Evolutionary conservation across 2,329 filamentous ascomycete species (phyloP).

Genomic region (Pseudocercospora eumusae): DNA sequence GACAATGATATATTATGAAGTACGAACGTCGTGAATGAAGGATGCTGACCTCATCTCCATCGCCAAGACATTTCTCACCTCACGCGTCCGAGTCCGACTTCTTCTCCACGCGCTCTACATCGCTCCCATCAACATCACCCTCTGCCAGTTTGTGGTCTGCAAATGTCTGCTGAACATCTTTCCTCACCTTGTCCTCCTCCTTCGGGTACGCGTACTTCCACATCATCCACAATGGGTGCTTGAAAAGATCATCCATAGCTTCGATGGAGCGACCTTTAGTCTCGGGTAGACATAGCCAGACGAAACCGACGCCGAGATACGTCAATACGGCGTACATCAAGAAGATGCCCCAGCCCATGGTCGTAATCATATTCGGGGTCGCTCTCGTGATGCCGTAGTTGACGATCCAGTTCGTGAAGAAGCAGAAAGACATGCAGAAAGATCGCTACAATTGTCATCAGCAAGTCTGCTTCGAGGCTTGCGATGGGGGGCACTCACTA

Average conservation of each 20-base stretch:
- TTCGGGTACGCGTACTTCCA: not conserved
- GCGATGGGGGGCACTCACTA: not conserved
- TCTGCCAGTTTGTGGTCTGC: not conserved
- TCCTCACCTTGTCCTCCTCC: conserved; percentile 3
- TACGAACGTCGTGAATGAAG: not conserved
- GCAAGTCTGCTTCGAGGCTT: not conserved
- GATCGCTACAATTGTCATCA: not conserved
- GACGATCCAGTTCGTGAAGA: not conserved
- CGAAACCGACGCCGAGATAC: not conserved
- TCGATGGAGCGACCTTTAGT: conserved; percentile 1
- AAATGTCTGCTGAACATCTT: not conserved
- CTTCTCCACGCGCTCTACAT: not conserved
- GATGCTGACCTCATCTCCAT: no score
- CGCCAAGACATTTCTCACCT: not conserved
- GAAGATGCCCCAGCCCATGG: not conserved
- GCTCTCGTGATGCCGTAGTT: not conserved
- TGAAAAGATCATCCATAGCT: not conserved
- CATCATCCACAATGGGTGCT: conserved; percentile 1
- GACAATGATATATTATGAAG: not conserved
- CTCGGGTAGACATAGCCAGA: not conserved
- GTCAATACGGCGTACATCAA: not conserved
- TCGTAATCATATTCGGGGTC: not conserved
- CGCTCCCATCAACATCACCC: not conserved
- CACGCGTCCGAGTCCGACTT: not conserved
- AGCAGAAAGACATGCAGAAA: not conserved